A percentile compares a stretch with the other conserved stretches of the same genome.
phyloP scores from a whole-genome alignment of 768 basidiomycete genomes.

The Austroboletus festivus region DNA sequence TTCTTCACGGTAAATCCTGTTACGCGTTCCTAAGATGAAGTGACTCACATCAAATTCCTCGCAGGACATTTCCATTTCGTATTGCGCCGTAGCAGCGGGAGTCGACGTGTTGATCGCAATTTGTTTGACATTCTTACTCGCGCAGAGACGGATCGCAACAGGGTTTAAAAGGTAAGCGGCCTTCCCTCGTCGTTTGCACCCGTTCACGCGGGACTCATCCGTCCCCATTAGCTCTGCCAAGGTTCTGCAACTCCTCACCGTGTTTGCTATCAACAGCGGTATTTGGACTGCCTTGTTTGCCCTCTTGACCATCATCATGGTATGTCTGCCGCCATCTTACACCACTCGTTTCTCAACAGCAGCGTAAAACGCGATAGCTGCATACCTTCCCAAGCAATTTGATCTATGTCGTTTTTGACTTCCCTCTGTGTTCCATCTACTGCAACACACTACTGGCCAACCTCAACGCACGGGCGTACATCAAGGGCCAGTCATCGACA shows the following conservation, averaged over 20 bases:
- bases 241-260: slow-evolving; percentile 3
- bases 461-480: slow-evolving; percentile 3
- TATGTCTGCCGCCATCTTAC: neutral
- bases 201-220: neutral
- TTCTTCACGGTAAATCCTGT: neutral
- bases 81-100: neutral
- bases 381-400: neutral
- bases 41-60: neutral
- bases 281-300: slow-evolving; percentile 3
- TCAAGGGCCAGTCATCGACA: neutral
- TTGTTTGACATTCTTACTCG: slow-evolving; percentile 1
- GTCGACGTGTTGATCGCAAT: slow-evolving; percentile 3
- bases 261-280: slow-evolving; percentile 6
- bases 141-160: neutral
- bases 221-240: neutral
- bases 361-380: neutral
- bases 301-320: neutral
- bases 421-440: slow-evolving; percentile 2
- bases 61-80: neutral
- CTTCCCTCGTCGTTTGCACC: neutral
- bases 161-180: slow-evolving; percentile 1
- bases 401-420: slow-evolving; percentile 1
- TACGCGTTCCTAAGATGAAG: neutral
- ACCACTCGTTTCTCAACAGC: neutral
- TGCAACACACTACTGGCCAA: slow-evolving; percentile 5